phyloP scores from a whole-genome alignment of 345 rosid genomes.

The Eucalyptus melliodora region DNA sequence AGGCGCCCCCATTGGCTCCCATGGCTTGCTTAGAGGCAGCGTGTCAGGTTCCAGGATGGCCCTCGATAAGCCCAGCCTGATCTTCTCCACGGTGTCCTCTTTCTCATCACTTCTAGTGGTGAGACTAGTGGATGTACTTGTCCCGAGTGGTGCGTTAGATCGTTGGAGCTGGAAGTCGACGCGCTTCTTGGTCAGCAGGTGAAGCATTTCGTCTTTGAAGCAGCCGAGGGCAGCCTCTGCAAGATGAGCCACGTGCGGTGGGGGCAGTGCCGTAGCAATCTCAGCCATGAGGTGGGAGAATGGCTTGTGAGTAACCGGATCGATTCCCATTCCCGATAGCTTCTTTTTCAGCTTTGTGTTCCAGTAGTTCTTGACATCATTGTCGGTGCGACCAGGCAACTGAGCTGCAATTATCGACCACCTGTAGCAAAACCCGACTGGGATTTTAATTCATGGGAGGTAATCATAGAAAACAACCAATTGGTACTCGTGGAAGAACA shows the following conservation, averaged over 20 bases:
- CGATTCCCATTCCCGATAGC: constrained; percentile 94
- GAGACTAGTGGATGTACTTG: constrained; percentile 13
- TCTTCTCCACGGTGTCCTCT: constrained; percentile 42
- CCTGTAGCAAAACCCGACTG: constrained; percentile 10
- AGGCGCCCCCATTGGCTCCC: constrained; percentile 18
- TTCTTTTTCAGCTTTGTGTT: constrained; percentile 94
- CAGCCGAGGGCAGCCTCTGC: constrained; percentile 98
- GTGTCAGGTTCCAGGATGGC: constrained; percentile 39
- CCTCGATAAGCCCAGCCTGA: constrained; percentile 51
- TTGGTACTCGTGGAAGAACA: not conserved
- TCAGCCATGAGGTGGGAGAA: constrained; percentile 99
- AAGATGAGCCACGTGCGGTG: constrained; percentile 88
- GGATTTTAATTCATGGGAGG: not conserved
- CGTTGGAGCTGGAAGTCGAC: constrained; percentile 68
- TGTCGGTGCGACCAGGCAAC: constrained; percentile 88
- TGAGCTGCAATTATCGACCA: constrained; percentile 96
- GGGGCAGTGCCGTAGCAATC: constrained; percentile 87
- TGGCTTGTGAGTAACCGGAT: constrained; percentile 96
- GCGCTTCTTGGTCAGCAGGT: constrained; percentile 89
- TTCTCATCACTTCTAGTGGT: constrained; percentile 29
- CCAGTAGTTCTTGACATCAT: constrained; percentile 94
- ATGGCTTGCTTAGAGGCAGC: constrained; percentile 24
- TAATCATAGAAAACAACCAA: not conserved
- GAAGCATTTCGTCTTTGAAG: constrained; percentile 98
- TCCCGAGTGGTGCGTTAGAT: constrained; percentile 13